Conservation (phyloP, 2,329 filamentous ascomycete genomes). For the Trichoderma atrobrunneum region DNA sequence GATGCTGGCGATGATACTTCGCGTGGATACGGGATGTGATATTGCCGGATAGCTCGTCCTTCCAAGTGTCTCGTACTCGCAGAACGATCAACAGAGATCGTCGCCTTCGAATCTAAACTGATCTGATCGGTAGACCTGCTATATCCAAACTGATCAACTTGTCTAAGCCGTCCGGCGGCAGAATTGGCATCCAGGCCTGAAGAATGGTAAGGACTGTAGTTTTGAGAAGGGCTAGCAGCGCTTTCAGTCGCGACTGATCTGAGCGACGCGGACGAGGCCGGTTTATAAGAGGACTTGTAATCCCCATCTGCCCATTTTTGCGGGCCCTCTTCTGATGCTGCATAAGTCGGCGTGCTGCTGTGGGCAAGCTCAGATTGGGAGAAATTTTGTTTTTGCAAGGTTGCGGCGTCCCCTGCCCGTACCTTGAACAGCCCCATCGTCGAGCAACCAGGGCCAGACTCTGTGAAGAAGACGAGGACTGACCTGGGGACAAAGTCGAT, state of each 20-base stretch:
- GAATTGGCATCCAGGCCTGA: constrained; percentile 13
- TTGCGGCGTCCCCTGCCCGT: constrained; percentile 5
- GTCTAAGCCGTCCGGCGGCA: constrained; percentile 15
- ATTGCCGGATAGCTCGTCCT: constrained; percentile 29
- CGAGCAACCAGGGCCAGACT: not conserved
- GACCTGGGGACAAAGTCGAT: not conserved
- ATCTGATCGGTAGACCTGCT: constrained; percentile 17
- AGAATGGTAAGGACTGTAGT: constrained; percentile 10
- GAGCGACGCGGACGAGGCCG: not conserved
- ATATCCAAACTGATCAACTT: constrained; percentile 10
- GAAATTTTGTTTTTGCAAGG: constrained; percentile 13
- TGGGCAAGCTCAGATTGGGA: constrained; percentile 6
- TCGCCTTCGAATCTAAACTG: not conserved
- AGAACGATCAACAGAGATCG: not conserved
- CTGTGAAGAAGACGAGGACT: not conserved
- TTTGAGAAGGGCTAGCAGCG: not conserved
- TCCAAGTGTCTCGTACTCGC: constrained; percentile 1
- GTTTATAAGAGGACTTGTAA: not conserved
- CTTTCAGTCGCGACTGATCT: not conserved
- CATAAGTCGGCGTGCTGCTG: constrained; percentile 6
- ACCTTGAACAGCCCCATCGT: constrained; percentile 12
- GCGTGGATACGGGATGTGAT: constrained; percentile 42
- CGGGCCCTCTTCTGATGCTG: constrained; percentile 10
- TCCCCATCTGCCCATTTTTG: constrained; percentile 12
- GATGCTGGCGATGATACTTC: constrained; percentile 37